Evolutionary conservation across 2,329 filamentous ascomycete species (phyloP).

Genomic region (Venturia oleaginea): DNA sequence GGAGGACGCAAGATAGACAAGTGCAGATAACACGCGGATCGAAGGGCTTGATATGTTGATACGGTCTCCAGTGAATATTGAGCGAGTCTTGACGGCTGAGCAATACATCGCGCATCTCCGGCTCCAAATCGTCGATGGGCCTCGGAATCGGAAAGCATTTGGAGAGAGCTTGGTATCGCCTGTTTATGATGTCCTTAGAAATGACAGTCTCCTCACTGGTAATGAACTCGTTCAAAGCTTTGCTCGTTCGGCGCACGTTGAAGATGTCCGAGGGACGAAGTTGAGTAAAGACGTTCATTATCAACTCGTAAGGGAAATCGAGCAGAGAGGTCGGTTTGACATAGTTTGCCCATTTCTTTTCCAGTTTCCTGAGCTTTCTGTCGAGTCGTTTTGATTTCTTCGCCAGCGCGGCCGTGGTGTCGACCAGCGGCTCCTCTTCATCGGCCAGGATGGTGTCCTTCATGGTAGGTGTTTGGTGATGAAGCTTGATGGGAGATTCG

Average conservation of each 20-base stretch:
- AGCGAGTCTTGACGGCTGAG: constrained; percentile 36
- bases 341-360: constrained; percentile 29
- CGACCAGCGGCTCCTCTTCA: constrained; percentile 38
- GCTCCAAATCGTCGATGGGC: constrained; percentile 33
- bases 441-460: not conserved
- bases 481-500: not conserved
- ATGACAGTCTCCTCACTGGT: constrained; percentile 35
- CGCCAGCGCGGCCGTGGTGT: constrained; percentile 40
- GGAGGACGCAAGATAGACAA: constrained; percentile 46
- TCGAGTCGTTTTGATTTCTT: constrained; percentile 46
- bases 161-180: constrained; percentile 42
- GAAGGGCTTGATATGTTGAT: constrained; percentile 42
- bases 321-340: constrained; percentile 30
- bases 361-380: constrained; percentile 36
- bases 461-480: not conserved
- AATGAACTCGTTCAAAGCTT: constrained; percentile 36
- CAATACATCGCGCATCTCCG: constrained; percentile 29
- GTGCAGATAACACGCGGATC: constrained; percentile 44
- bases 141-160: constrained; percentile 45
- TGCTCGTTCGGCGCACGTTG: constrained; percentile 35
- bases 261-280: constrained; percentile 45
- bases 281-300: constrained; percentile 39
- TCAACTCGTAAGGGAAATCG: constrained; percentile 45
- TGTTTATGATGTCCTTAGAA: constrained; percentile 33
- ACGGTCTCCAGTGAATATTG: constrained; percentile 41